Evolutionary conservation across 2,329 filamentous ascomycete genomes (phyloP).

Genomic region (Talaromyces sp.): DNA sequence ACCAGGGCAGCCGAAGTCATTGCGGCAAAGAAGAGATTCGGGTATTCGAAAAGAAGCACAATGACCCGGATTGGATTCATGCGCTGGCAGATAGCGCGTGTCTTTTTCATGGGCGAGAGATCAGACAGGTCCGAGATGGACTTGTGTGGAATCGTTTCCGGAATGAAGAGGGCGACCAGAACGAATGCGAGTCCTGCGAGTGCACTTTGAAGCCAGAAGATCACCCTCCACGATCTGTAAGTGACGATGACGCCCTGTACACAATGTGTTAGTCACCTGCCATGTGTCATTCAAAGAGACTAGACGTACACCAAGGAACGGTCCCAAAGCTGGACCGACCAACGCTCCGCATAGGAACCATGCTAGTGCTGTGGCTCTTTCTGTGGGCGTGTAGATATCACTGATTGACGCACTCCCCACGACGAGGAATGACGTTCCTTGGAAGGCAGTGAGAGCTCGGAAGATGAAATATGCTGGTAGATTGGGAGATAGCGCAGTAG

Average conservation of each 20-base stretch:
- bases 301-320: slow-evolving; percentile 28
- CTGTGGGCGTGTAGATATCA: slow-evolving; percentile 59
- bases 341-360: slow-evolving; percentile 69
- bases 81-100: slow-evolving; percentile 53
- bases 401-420: slow-evolving; percentile 66
- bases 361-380: slow-evolving; percentile 65
- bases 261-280: not conserved
- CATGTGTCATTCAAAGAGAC: not conserved
- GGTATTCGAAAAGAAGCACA: slow-evolving; percentile 59
- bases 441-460: slow-evolving; percentile 66
- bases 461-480: slow-evolving; percentile 68
- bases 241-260: slow-evolving; percentile 71
- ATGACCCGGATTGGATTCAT: slow-evolving; percentile 60
- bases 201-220: slow-evolving; percentile 71
- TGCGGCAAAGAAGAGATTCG: slow-evolving; percentile 60
- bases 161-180: slow-evolving; percentile 60
- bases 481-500: slow-evolving; percentile 66
- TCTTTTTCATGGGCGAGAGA: slow-evolving; percentile 45
- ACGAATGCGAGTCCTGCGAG: slow-evolving; percentile 56
- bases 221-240: slow-evolving; percentile 64
- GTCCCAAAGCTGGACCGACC: slow-evolving; percentile 63
- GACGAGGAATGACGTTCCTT: slow-evolving; percentile 68
- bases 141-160: slow-evolving; percentile 65
- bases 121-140: slow-evolving; percentile 57
- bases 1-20: slow-evolving; percentile 59